phyloP scores from a whole-genome alignment of 2,329 filamentous ascomycete genomes.

The Moelleriella libera region DNA sequence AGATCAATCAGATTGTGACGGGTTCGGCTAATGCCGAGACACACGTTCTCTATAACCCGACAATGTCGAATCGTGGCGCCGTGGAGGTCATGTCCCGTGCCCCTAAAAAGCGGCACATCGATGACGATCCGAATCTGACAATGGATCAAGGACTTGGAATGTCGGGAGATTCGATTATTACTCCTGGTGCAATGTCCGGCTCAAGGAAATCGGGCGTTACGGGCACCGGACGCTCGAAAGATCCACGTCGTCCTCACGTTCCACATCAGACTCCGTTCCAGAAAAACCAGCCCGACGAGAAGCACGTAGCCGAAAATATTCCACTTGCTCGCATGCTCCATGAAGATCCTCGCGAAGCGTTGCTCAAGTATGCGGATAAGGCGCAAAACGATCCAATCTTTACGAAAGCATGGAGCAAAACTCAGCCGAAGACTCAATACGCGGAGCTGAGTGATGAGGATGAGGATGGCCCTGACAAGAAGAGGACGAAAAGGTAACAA shows the following conservation, averaged over 20 bases:
- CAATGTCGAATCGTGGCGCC: slow-evolving; percentile 67
- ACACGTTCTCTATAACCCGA: slow-evolving; percentile 81
- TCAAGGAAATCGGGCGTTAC: slow-evolving; percentile 54
- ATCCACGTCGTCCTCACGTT: slow-evolving; percentile 74
- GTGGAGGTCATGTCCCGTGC: slow-evolving; percentile 83
- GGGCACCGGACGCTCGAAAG: slow-evolving; percentile 59
- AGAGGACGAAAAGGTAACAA: slow-evolving; percentile 38
- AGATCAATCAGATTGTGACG: slow-evolving; percentile 90
- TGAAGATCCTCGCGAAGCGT: slow-evolving; percentile 85
- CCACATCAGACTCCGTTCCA: slow-evolving; percentile 80
- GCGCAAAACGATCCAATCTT: slow-evolving; percentile 89
- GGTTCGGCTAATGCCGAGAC: slow-evolving; percentile 85
- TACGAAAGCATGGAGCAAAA: slow-evolving; percentile 83
- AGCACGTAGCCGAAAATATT: slow-evolving; percentile 77
- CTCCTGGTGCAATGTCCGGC: slow-evolving; percentile 44
- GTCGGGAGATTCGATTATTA: slow-evolving; percentile 69
- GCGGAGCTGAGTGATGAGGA: slow-evolving; percentile 82
- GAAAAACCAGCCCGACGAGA: slow-evolving; percentile 78
- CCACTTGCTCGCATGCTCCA: slow-evolving; percentile 86
- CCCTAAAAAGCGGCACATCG: slow-evolving; percentile 87
- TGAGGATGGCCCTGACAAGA: slow-evolving; percentile 54
- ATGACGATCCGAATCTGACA: slow-evolving; percentile 79
- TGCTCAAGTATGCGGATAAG: slow-evolving; percentile 89
- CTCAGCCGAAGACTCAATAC: slow-evolving; percentile 86
- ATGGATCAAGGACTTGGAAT: slow-evolving; percentile 72